Percentiles rank a stretch among this genome's conserved stretches.
Evolutionary conservation across 345 rosid species (phyloP).

Genomic region (Acer saccharum): DNA sequence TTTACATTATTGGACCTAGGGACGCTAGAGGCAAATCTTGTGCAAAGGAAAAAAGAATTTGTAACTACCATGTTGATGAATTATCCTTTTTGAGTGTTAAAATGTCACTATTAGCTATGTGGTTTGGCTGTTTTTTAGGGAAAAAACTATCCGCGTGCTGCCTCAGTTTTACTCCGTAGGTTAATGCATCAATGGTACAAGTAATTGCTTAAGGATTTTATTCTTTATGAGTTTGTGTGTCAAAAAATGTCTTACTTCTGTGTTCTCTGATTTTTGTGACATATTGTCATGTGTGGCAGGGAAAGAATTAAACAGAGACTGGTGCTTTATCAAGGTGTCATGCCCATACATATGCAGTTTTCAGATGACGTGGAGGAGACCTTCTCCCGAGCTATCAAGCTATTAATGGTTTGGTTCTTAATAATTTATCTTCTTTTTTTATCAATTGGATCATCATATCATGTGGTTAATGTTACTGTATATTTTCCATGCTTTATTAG

Average conservation of each 20-base stretch:
- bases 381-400: conserved; percentile 68
- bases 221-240: not conserved
- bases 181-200: not conserved
- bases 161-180: not conserved
- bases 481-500: conserved; percentile 44
- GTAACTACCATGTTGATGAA: not conserved
- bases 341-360: conserved; percentile 83
- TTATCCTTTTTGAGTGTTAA: not conserved
- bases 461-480: not conserved
- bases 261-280: not conserved
- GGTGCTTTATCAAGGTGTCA: conserved; percentile 85
- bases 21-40: not conserved
- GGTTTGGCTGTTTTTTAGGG: not conserved
- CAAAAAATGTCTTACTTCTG: not conserved
- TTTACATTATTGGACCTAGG: not conserved
- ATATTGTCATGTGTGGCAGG: conserved; percentile 40
- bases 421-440: not conserved
- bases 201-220: conserved; percentile 10
- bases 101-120: not conserved
- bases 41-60: not conserved
- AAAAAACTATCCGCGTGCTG: not conserved
- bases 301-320: conserved; percentile 89
- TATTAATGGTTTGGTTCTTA: conserved; percentile 55
- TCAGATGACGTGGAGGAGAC: conserved; percentile 93
- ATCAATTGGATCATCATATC: conserved; percentile 6